A percentile compares a stretch with the other conserved stretches of the same genome.
Conservation (phyloP, 2,329 filamentous ascomycete species). For the Calonectria pauciramosa region DNA sequence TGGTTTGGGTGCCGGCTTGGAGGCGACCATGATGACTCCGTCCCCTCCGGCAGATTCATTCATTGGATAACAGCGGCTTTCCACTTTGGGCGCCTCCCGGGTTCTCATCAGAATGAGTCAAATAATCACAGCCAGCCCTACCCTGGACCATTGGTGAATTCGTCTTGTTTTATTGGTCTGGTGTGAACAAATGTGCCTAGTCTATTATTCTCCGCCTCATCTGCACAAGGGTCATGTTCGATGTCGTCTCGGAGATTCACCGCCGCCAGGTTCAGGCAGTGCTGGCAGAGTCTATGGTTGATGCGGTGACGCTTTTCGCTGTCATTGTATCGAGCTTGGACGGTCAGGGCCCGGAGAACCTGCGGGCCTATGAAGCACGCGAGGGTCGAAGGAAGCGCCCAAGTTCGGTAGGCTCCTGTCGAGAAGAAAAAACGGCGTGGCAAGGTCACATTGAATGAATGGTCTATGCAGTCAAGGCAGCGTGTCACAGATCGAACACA, state of each 20-base stretch:
- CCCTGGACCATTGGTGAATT: slow-evolving; percentile 22
- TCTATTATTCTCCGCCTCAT: neutral
- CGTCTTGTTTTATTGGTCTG: slow-evolving; percentile 7
- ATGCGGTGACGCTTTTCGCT: neutral
- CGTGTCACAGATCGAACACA: neutral
- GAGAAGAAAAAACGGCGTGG: neutral
- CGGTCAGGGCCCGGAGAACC: no score
- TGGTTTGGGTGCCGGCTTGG: neutral
- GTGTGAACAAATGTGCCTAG: neutral
- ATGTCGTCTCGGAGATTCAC: neutral
- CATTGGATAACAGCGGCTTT: slow-evolving; percentile 15
- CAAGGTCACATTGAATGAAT: neutral
- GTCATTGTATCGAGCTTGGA: neutral
- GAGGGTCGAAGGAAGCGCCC: neutral
- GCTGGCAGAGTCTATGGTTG: neutral
- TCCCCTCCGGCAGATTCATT: slow-evolving; percentile 7
- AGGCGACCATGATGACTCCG: neutral
- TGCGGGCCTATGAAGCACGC: neutral
- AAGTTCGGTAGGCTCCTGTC: neutral
- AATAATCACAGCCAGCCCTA: slow-evolving; percentile 19
- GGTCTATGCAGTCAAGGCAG: slow-evolving; percentile 7
- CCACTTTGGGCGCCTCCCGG: slow-evolving; percentile 21
- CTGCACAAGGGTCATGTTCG: neutral
- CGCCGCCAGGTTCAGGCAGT: slow-evolving; percentile 4
- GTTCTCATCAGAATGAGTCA: slow-evolving; percentile 25